Evolutionary conservation across 2,329 filamentous ascomycete genomes (phyloP).

Genomic region (Fusarium xylarioides): DNA sequence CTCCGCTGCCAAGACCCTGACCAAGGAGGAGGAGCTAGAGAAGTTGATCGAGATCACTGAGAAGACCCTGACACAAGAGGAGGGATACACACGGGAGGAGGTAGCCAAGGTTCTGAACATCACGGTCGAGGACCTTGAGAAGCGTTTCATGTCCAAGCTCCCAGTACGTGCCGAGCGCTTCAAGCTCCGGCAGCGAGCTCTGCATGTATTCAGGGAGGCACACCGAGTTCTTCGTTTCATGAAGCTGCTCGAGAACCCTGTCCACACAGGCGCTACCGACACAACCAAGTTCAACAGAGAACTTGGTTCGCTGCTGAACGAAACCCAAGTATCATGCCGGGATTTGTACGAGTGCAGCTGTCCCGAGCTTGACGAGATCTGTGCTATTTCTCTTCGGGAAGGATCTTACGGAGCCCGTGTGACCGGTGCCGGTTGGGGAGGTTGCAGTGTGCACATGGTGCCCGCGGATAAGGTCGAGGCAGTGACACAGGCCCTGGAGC

Average conservation of each 20-base stretch:
- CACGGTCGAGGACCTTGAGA: slow-evolving; percentile 75
- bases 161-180: slow-evolving; percentile 89
- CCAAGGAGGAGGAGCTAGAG: slow-evolving; percentile 73
- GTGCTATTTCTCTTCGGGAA: slow-evolving; percentile 77
- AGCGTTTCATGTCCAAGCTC: slow-evolving; percentile 85
- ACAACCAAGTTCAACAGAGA: slow-evolving; percentile 69
- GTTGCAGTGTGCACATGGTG: slow-evolving; percentile 93
- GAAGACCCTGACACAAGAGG: slow-evolving; percentile 76
- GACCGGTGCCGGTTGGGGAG: slow-evolving; percentile 96
- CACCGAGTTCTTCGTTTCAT: slow-evolving; percentile 86
- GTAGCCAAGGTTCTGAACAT: slow-evolving; percentile 77
- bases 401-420: slow-evolving; percentile 86
- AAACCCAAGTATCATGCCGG: slow-evolving; percentile 87
- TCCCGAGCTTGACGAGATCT: slow-evolving; percentile 90
- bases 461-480: slow-evolving; percentile 81
- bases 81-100: slow-evolving; percentile 89
- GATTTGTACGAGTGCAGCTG: slow-evolving; percentile 92
- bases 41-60: slow-evolving; percentile 76
- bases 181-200: slow-evolving; percentile 84
- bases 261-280: slow-evolving; percentile 55
- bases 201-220: slow-evolving; percentile 92
- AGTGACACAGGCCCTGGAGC: slow-evolving; percentile 80
- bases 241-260: slow-evolving; percentile 71
- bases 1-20: slow-evolving; percentile 53
- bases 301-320: slow-evolving; percentile 86